Conservation (phyloP, 2,329 filamentous ascomycete species). For the Colletotrichum tamarilloi region DNA sequence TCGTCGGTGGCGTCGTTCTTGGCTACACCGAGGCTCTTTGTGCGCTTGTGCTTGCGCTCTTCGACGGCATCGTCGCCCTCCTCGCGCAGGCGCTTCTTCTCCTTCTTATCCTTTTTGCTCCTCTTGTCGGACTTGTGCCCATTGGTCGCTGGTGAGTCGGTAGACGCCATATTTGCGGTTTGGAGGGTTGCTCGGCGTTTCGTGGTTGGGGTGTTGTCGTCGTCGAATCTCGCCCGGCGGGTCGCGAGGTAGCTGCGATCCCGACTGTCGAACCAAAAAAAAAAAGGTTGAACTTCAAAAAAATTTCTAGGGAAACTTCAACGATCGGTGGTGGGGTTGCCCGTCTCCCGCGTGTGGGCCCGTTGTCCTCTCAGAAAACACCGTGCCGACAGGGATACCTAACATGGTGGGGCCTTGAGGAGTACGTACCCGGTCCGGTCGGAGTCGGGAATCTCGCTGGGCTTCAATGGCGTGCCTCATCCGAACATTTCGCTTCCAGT, state of each 20-base stretch:
- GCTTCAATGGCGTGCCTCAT: constrained; percentile 14
- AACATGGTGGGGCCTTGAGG: not conserved
- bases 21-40: constrained; percentile 52
- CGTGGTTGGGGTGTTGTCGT: not conserved
- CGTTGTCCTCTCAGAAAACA: constrained; percentile 32
- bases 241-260: constrained; percentile 31
- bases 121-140: constrained; percentile 52
- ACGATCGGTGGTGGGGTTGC: constrained; percentile 34
- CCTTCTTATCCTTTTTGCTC: constrained; percentile 48
- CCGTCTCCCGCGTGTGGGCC: constrained; percentile 27
- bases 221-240: constrained; percentile 21
- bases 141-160: constrained; percentile 44
- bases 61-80: constrained; percentile 51
- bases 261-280: not conserved
- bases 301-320: constrained; percentile 33
- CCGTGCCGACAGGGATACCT: constrained; percentile 14
- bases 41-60: constrained; percentile 62
- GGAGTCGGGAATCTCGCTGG: not conserved
- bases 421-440: constrained; percentile 10
- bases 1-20: constrained; percentile 42
- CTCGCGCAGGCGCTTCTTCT: constrained; percentile 59
- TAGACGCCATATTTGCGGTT: constrained; percentile 46
- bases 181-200: not conserved
- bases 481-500: not conserved
- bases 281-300: constrained; percentile 13